Base-by-base conservation (phyloP, 495 filamentous ascomycete genomes). In the Penicillium canescens region DNA sequence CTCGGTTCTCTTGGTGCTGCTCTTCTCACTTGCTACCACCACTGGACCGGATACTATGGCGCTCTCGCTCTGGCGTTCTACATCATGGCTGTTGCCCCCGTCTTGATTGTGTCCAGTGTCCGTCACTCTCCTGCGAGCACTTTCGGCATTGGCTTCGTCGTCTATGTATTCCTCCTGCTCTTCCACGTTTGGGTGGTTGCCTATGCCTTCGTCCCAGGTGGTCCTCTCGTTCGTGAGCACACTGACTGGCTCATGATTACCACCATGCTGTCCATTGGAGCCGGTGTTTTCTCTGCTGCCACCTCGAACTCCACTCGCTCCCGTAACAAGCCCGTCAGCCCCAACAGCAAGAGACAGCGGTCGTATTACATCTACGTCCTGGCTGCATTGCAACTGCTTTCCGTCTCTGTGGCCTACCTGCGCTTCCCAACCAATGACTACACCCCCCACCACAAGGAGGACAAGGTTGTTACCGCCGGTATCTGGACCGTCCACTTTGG, bases 401-500 rank as follows among this genome's bases (percentile, higher is more conserved):
- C 92, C 39, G 78, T 90, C 20, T 82, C 85, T 18, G 77, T 92
- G 46, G 92, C 91, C 9, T 96, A 95, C 71, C 79, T 95, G n/a
- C 89, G 95, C 52, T 96, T 98, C 78, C 94, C 95, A 1, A 87
- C 89, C 10, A 89, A 95, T 66, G 85, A 97, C 71, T 96, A 96
- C 72, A 81, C 80, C 31, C 92, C 95, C 1, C 90, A 97, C 70
- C 91, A 98, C 69, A 82, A 84, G 55, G 84, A 96, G 40, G 86
- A 91, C 56, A 94, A 91, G 63, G 68, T 92, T 49, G 78, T 95
- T 28, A 97, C 95, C 1, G 87, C 90, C 7, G 95, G 95, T 59
- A 97, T 99, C 70, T 99, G 95, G 95, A 99, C 95, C 1, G 92
- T 98, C 46, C 95, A 99, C 78, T 99, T 99, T 66, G 91, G 86